Evolutionary conservation across 164 flowering plant genomes (phyloP).

Genomic region (Nelumbo lutea): DNA sequence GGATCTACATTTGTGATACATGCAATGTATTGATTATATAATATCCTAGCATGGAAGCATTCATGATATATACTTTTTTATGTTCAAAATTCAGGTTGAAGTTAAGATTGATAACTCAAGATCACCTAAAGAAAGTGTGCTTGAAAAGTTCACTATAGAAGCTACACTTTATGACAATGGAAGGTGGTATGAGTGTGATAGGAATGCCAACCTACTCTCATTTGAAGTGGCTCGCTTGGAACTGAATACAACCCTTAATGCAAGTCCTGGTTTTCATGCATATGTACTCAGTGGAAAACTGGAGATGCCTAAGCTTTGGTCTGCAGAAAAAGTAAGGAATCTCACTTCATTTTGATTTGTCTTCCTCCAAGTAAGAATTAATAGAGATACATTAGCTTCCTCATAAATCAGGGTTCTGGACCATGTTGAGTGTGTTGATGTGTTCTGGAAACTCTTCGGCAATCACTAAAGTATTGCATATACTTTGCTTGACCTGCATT

Average conservation of each 20-base stretch:
- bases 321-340: slow-evolving; percentile 80
- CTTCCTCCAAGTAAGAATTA: background rate
- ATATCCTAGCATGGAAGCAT: background rate
- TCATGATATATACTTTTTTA: no score
- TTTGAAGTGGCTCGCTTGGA: slow-evolving; percentile 45
- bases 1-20: no score
- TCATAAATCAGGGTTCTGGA: background rate
- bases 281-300: slow-evolving; percentile 60
- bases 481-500: background rate
- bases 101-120: slow-evolving; percentile 57
- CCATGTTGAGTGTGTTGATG: background rate
- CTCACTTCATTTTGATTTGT: slow-evolving; percentile 6
- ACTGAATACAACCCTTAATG: slow-evolving; percentile 25
- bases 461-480: background rate
- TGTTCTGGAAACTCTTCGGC: background rate
- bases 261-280: slow-evolving; percentile 57
- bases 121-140: slow-evolving; percentile 31
- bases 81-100: slow-evolving; percentile 57
- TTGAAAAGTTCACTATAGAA: slow-evolving; percentile 53
- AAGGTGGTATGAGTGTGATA: slow-evolving; percentile 42
- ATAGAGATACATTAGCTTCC: background rate
- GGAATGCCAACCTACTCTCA: slow-evolving; percentile 37
- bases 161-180: slow-evolving; percentile 64
- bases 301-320: slow-evolving; percentile 83
- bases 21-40: background rate